Conservation (phyloP, 495 filamentous ascomycete genomes). For the Hypoxylon crocopeplum region DNA sequence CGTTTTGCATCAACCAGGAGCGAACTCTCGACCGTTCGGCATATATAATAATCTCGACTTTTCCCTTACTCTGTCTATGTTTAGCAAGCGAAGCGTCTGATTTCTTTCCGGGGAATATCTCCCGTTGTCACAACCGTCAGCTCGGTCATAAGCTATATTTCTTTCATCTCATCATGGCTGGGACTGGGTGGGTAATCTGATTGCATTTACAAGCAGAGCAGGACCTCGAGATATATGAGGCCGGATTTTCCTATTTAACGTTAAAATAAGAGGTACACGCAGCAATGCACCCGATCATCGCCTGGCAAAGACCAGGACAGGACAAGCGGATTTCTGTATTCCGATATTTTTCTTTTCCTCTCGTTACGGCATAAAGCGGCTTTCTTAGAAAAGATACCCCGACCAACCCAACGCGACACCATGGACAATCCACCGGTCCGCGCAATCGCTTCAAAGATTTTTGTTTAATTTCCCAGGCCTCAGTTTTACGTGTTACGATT, state of each 20-base stretch:
- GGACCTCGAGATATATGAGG: slow-evolving; percentile 49
- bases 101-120: slow-evolving; percentile 37
- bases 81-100: slow-evolving; percentile 52
- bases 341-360: slow-evolving; percentile 32
- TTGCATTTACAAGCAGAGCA: slow-evolving; percentile 57
- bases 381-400: slow-evolving; percentile 50
- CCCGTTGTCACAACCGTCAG: slow-evolving; percentile 49
- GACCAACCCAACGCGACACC: slow-evolving; percentile 29
- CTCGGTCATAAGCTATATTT: slow-evolving; percentile 49
- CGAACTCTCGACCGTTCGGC: slow-evolving; percentile 42
- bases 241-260: slow-evolving; percentile 43
- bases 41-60: slow-evolving; percentile 35
- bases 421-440: slow-evolving; percentile 31
- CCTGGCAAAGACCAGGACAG: slow-evolving; percentile 55
- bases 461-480: slow-evolving; percentile 31
- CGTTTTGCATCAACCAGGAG: slow-evolving; percentile 52
- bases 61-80: slow-evolving; percentile 36
- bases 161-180: slow-evolving; percentile 51
- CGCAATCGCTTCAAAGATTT: slow-evolving; percentile 44
- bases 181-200: slow-evolving; percentile 54
- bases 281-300: slow-evolving; percentile 57
- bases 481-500: slow-evolving; percentile 55
- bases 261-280: slow-evolving; percentile 54
- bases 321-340: slow-evolving; percentile 40
- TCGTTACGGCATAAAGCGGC: slow-evolving; percentile 50